A percentile compares a stretch with the other conserved stretches of the same genome.
phyloP scores from a whole-genome alignment of 345 rosid genomes.

The Clausena lansium region DNA sequence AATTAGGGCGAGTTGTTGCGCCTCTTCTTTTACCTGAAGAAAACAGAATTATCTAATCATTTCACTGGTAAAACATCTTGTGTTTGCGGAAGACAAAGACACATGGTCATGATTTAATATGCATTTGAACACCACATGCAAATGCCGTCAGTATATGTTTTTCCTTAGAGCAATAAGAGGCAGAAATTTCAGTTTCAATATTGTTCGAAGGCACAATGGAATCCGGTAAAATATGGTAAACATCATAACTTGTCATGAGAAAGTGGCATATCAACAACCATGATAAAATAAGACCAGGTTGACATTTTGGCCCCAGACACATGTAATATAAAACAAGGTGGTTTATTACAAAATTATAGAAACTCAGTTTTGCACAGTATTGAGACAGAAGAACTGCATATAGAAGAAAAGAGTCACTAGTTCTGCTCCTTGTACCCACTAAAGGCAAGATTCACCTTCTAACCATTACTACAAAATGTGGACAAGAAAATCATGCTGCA shows the following conservation, averaged over 20 bases:
- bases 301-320: neutral
- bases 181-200: neutral
- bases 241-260: neutral
- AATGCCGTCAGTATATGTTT: neutral
- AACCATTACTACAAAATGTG: neutral
- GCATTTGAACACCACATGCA: neutral
- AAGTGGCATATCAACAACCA: neutral
- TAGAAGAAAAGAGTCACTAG: neutral
- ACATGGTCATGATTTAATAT: neutral
- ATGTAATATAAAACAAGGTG: neutral
- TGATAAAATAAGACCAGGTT: neutral
- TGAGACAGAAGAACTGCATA: neutral
- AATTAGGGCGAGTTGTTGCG: conserved; percentile 71
- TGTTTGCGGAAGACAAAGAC: neutral
- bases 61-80: neutral
- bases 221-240: neutral
- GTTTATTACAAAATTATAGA: neutral
- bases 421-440: neutral
- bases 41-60: conserved; percentile 1
- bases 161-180: too few relatives aligned
- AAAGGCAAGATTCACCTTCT: neutral
- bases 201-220: neutral
- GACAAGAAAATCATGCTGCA: neutral
- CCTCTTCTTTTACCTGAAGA: conserved; percentile 91
- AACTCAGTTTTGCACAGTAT: too few relatives aligned